Evolutionary conservation across 1,139 yeast species (phyloP).

Genomic region (Debaryomyces psychrophilus): DNA sequence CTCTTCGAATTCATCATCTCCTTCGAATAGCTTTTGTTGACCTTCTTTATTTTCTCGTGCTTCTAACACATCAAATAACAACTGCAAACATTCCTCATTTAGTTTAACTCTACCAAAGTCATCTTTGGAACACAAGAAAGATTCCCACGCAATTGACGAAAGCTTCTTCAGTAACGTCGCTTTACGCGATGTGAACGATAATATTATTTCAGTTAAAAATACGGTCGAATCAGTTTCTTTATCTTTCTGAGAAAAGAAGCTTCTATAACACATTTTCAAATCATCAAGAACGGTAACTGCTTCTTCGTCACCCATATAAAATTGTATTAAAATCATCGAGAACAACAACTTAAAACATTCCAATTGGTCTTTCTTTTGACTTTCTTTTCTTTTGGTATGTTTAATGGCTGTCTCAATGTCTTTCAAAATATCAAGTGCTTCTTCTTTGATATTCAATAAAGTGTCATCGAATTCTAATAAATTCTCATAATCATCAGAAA

Average conservation of each 20-base stretch:
- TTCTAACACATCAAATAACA: slow-evolving; percentile 66
- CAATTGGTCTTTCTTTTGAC: slow-evolving; percentile 27
- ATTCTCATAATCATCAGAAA: slow-evolving; percentile 28
- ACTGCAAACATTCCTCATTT: slow-evolving; percentile 54
- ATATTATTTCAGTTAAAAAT: slow-evolving; percentile 76
- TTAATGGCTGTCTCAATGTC: slow-evolving; percentile 40
- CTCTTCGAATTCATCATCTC: slow-evolving; percentile 51
- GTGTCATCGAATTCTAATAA: slow-evolving; percentile 58
- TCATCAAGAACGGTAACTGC: slow-evolving; percentile 78
- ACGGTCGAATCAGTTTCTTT: slow-evolving; percentile 47
- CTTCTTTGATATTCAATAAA: slow-evolving; percentile 48
- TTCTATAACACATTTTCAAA: slow-evolving; percentile 55
- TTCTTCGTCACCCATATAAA: slow-evolving; percentile 80
- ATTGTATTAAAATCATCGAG: slow-evolving; percentile 77
- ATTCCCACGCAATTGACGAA: slow-evolving; percentile 77
- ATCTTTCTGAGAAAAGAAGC: slow-evolving; percentile 26
- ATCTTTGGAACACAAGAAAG: slow-evolving; percentile 38
- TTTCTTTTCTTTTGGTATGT: background rate
- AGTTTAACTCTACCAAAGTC: slow-evolving; percentile 32
- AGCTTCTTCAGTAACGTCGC: slow-evolving; percentile 72
- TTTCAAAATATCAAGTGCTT: slow-evolving; percentile 54
- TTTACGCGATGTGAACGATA: slow-evolving; percentile 75
- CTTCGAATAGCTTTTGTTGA: slow-evolving; percentile 74
- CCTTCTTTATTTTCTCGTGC: slow-evolving; percentile 85
- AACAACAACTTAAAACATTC: slow-evolving; percentile 68